Conservation (phyloP, 2,329 filamentous ascomycete genomes). For the Colletotrichum sojae region DNA sequence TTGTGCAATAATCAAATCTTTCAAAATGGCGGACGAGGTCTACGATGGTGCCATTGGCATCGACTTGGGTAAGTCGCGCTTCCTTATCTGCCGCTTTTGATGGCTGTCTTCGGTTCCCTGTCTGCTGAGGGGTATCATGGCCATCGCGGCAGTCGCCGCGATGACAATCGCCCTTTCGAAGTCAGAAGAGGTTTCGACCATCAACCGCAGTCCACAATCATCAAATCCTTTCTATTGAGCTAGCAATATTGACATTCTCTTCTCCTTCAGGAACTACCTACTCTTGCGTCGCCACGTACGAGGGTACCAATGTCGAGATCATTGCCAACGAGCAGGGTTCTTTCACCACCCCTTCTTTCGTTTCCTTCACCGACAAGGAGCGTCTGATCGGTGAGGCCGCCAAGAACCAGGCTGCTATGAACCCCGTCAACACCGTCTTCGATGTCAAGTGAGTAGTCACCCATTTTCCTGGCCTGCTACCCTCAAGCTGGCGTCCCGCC, state of each 20-base stretch:
- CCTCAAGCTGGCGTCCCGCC: neutral
- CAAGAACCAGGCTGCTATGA: conserved; percentile 99
- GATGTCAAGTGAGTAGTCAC: conserved; percentile 88
- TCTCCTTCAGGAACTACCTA: conserved; percentile 88
- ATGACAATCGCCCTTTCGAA: neutral
- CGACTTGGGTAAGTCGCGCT: conserved; percentile 85
- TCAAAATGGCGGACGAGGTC: conserved; percentile 94
- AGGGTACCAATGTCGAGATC: conserved; percentile 99
- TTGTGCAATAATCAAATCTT: conserved; percentile 40
- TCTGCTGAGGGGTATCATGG: conserved; percentile 13
- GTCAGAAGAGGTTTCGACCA: neutral
- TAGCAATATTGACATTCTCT: conserved; percentile 41
- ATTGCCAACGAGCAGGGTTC: conserved; percentile 99
- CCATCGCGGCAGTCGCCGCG: conserved; percentile 20
- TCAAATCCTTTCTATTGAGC: neutral
- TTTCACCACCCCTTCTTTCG: conserved; percentile 99
- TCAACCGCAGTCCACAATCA: conserved; percentile 1
- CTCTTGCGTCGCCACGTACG: conserved; percentile 99
- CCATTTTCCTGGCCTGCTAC: neutral
- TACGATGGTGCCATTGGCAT: conserved; percentile 99
- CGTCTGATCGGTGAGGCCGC: conserved; percentile 99
- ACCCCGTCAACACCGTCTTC: conserved; percentile 98
- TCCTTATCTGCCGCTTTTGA: conserved; percentile 14
- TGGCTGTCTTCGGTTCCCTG: conserved; percentile 37
- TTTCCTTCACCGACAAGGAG: conserved; percentile 99